phyloP scores from a whole-genome alignment of 2,329 filamentous ascomycete species.

The Hypoxylon sp. region DNA sequence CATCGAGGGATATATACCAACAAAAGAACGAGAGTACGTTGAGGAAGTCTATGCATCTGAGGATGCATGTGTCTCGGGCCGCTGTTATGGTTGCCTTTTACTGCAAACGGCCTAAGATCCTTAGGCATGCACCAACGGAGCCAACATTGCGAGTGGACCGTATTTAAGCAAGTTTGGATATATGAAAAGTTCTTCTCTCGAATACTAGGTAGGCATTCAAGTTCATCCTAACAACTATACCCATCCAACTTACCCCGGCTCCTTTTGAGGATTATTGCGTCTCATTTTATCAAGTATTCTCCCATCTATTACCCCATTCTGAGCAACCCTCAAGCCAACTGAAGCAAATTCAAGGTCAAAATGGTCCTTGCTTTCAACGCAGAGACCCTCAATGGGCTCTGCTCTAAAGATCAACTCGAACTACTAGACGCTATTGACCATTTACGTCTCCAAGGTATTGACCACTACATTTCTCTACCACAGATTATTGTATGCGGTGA shows the following conservation, averaged over 20 bases:
- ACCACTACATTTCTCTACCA: slow-evolving; percentile 59
- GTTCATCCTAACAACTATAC: neutral
- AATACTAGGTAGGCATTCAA: no score
- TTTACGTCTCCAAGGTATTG: slow-evolving; percentile 57
- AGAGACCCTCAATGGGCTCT: slow-evolving; percentile 48
- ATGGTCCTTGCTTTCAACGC: slow-evolving; percentile 50
- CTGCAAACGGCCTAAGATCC: neutral
- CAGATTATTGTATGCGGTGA: slow-evolving; percentile 73
- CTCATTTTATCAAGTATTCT: no score
- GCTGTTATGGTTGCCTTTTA: neutral
- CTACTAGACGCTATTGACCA: slow-evolving; percentile 60
- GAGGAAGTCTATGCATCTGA: neutral
- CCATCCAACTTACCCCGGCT: neutral
- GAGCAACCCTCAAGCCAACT: neutral
- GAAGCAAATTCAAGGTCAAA: neutral
- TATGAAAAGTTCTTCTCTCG: neutral
- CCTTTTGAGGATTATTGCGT: no score
- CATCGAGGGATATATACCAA: neutral
- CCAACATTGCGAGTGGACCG: neutral
- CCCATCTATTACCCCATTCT: neutral
- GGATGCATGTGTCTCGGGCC: neutral
- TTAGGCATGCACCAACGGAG: neutral
- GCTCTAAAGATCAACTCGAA: slow-evolving; percentile 55
- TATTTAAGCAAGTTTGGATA: neutral
- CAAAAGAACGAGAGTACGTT: neutral